A percentile compares a stretch with the other conserved stretches of the same genome.
phyloP scores from a whole-genome alignment of 805 yeast genomes.

The Pichia heedii region DNA sequence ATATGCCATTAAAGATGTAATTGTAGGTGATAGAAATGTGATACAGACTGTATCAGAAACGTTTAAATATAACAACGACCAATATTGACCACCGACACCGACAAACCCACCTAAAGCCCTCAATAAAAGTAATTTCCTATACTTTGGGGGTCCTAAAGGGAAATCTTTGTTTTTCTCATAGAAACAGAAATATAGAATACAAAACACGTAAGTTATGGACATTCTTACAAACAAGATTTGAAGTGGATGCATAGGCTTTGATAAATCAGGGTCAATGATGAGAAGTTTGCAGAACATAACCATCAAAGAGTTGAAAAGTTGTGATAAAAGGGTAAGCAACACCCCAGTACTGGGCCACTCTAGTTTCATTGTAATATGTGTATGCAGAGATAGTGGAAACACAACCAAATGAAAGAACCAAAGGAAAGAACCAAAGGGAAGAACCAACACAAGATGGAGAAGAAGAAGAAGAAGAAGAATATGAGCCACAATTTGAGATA shows the following conservation, averaged over 20 bases:
- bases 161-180: slow-evolving; percentile 40
- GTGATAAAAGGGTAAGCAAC: slow-evolving; percentile 48
- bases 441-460: too few species aligned
- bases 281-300: slow-evolving; percentile 65
- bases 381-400: not conserved
- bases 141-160: slow-evolving; percentile 27
- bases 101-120: slow-evolving; percentile 71
- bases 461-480: too few species aligned
- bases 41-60: slow-evolving; percentile 77
- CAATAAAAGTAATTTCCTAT: slow-evolving; percentile 12
- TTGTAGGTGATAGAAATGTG: slow-evolving; percentile 68
- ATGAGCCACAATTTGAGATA: too few species aligned
- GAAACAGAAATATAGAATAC: slow-evolving; percentile 44
- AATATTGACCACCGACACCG: slow-evolving; percentile 76
- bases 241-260: slow-evolving; percentile 59
- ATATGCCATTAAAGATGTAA: slow-evolving; percentile 70
- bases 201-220: slow-evolving; percentile 57
- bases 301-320: slow-evolving; percentile 72
- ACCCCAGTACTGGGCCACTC: slow-evolving; percentile 41
- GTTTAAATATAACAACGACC: slow-evolving; percentile 60
- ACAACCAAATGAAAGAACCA: too few species aligned
- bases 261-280: slow-evolving; percentile 53
- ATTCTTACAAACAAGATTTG: slow-evolving; percentile 74
- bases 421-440: too few species aligned
- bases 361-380: not conserved